Evolutionary conservation across 495 filamentous ascomycete species (phyloP).

Genomic region (Parmelia sp.): DNA sequence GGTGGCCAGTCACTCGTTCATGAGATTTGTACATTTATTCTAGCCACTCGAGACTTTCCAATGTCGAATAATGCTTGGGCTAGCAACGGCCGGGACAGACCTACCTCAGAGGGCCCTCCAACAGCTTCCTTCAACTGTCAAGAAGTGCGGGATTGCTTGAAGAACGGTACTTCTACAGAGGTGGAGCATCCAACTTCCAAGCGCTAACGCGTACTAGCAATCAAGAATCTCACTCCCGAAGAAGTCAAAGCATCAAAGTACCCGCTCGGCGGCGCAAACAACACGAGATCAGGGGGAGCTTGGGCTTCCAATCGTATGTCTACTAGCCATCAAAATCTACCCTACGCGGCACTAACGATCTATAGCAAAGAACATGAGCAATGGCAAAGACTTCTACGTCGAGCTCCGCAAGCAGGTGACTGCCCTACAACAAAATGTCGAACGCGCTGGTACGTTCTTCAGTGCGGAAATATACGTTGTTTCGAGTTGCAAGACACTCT

Average conservation of each 20-base stretch:
- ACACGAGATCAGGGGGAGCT: slow-evolving; percentile 36
- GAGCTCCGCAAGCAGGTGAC: slow-evolving; percentile 49
- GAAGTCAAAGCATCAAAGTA: slow-evolving; percentile 3
- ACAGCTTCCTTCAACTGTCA: slow-evolving; percentile 39
- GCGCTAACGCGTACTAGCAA: background rate
- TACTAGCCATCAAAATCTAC: background rate
- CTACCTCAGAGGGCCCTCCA: background rate
- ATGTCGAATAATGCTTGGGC: slow-evolving; percentile 25
- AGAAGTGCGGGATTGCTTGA: slow-evolving; percentile 41
- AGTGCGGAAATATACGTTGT: background rate
- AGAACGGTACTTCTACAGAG: slow-evolving; percentile 3
- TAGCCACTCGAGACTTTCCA: background rate
- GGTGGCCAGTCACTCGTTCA: background rate
- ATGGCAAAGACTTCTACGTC: slow-evolving; percentile 49
- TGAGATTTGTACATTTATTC: background rate
- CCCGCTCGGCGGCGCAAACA: slow-evolving; percentile 23
- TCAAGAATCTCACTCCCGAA: background rate
- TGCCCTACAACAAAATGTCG: slow-evolving; percentile 36
- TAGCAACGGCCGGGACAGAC: slow-evolving; percentile 17
- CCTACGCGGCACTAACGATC: background rate
- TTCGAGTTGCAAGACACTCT: background rate
- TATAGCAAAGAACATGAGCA: slow-evolving; percentile 48
- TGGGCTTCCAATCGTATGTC: slow-evolving; percentile 48
- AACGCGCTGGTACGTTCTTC: slow-evolving; percentile 33
- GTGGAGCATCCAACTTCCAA: background rate